Conservation (phyloP, 306 rosid genomes). For the Corylus avellana region DNA sequence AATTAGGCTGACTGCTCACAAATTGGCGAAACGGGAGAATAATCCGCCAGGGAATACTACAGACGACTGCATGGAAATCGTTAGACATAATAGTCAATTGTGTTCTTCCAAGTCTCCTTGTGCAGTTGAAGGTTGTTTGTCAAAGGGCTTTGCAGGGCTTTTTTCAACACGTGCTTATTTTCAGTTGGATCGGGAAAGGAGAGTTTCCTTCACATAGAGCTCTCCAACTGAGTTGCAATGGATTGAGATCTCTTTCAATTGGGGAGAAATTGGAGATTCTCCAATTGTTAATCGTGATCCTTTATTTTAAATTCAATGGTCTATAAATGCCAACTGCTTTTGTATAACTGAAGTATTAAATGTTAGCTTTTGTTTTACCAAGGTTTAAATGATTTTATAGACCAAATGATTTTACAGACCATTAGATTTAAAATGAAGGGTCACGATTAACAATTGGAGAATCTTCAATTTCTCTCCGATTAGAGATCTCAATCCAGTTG, state of each 20-base stretch:
- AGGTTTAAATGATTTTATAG: no score
- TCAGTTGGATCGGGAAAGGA: slow-evolving; percentile 56
- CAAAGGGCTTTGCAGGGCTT: slow-evolving; percentile 86
- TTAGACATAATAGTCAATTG: slow-evolving; percentile 50
- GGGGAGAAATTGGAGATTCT: no score
- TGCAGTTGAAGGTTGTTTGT: slow-evolving; percentile 85
- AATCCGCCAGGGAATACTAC: slow-evolving; percentile 31
- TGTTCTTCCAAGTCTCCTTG: slow-evolving; percentile 74
- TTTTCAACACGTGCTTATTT: slow-evolving; percentile 57
- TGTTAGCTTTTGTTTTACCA: no score
- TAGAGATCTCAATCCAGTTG: not conserved
- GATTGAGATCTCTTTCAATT: no score
- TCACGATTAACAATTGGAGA: no score
- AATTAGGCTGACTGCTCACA: slow-evolving; percentile 36
- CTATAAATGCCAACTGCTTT: no score
- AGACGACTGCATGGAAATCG: slow-evolving; percentile 52
- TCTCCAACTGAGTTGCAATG: slow-evolving; percentile 6
- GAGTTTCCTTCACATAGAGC: slow-evolving; percentile 54
- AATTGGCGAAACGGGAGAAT: slow-evolving; percentile 35
- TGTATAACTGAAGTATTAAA: no score
- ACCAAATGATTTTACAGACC: no score
- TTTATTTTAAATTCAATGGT: no score
- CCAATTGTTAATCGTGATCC: no score
- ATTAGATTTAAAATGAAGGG: no score
- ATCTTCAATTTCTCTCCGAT: no score